Base-by-base conservation (phyloP, 352 stramenopile genomes). In the Pythium rhizo-oryzae region DNA sequence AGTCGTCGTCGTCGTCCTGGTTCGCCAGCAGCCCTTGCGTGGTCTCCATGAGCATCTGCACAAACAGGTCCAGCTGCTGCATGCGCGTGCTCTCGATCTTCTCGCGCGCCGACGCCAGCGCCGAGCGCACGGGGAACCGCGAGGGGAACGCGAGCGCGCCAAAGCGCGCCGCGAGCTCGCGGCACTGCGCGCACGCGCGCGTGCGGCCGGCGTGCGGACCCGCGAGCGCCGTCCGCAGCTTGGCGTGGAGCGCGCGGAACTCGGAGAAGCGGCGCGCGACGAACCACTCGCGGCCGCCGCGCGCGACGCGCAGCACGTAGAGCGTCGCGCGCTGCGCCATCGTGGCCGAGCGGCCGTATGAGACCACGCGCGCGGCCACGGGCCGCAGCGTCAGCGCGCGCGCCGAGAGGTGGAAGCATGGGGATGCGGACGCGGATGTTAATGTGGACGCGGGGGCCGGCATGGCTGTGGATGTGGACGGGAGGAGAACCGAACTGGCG, bases 201-300 rank as follows among this genome's bases (percentile, higher is more conserved):
- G 28, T 12, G 15, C 0, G 28, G 28, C 16, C 23, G 18, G 25
- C 58, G 41, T 67, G 69, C 12, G 57, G 58, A 4, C 5, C 39
- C n/a, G 57, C 30, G 25, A 88, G 82, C 33, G 76, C 66, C 4
- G 46, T 59, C 33, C 69, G 69, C 21, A 93, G 71, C 41, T 65
- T 64, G 18, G 72, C 70, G 60, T 91, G 71, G 43, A 92, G 71
- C 43, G 71, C 72, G 33, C 84, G 84, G 65, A 93, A 93, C 70
- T 91, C 84, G 23, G 82, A 91, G 71, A 89, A 93, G 47, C 84
- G 84, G 43, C 85, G 81, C 67, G 84, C 84, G 37, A 93, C 82
- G 61, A 82, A 93, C 84, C 84, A 93, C 69, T 88, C 72, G 46
- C 69, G 60, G 16, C 81, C 79, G 55, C 78, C 80, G 49, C 73